Base-by-base conservation (phyloP, 139 green algal species). In the Coelastrella sp. region DNA sequence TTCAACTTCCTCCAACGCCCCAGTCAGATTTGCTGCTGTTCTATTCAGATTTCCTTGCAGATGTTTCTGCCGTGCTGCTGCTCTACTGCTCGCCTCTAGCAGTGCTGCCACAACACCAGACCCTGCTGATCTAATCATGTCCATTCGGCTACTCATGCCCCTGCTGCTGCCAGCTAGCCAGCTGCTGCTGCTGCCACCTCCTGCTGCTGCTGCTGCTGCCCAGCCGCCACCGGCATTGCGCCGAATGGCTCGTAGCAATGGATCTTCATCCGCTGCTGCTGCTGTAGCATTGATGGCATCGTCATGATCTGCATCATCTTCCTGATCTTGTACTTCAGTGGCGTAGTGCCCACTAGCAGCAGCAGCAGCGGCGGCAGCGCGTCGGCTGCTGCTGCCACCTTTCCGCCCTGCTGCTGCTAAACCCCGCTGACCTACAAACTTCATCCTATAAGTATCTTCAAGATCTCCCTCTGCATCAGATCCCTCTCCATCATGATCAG, bases 401-500 rank as follows among this genome's bases (percentile, higher is more conserved):
- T 41, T 19, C 2, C 25, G 21, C 27, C 30, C 11, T 50, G 51
- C 27, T 35, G 1, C 21, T 34, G 4, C 53, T 64, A 64, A 64
- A 34, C 53, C 53, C 53, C 21, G 6, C 17, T 64, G 15, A 57
- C 59, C 90, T 38, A 90, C 85, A 81, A 96, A 96, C 75, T 86
- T 72, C 35, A 95, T 91, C 32, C 92, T 89, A 89, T 93, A 86
- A 25, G 71, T 53, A 1, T 92, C 91, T 71, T 95, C 91, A 6
- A 80, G 74, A 78, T 94, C 91, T 3, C 71, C 88, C 6, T 86
- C 81, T 62, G 23, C 48, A 40, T 76, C 80, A 34, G 41, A 53
- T 45, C 67, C 80, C 59, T 27, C 41, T 30, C 59, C 41, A 32
- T 62, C 79, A 50, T 63, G n/a, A 8, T 50, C 79, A 64, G 48